Evolutionary conservation across 2,329 filamentous ascomycete species (phyloP), one percentile per base, ranked within the genome.

Genomic region (Alternaria infectoria): DNA sequence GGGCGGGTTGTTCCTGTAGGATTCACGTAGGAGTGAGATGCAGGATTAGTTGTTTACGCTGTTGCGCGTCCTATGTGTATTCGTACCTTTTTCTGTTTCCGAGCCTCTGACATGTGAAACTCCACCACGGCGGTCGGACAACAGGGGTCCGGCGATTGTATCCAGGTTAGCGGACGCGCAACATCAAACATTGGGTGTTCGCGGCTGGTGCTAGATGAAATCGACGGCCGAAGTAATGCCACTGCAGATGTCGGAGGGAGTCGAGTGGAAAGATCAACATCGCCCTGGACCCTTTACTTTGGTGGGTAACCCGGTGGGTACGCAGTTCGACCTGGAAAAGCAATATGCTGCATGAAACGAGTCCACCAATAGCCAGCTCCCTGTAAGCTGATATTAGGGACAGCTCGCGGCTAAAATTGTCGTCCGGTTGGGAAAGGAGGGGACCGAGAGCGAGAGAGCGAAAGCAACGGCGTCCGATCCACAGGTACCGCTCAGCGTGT

Each of bases 71-170:
- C 6, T 5, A 46, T 32, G 32, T 19, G 13, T 21, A 15, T 19
- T 25, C 12, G 45, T 51, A 44, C 6, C 46, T n/a, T 40, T 40
- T 5, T 54, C 3, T 15, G 10, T 26, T 26, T 46, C 13, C 32
- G 44, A 23, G 1, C 11, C 21, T 54, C 58, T 70, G 44, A 51
- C 69, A 71, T 71, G 69, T 66, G 61, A 70, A 62, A 62, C 40
- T 51, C 47, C 47, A 54, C 54, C 36, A 44, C 36, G 50, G 30
- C 52, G 65, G 59, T 63, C 15, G 36, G 36, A 40, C 46, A 65
- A 59, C 58, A 64, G 58, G 69, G 64, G 57, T 59, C 51, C 52
- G 57, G 50, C 62, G 65, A 67, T 64, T 51, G 57, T 50, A 54
- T 45, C 63, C 60, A 61, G 26, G 52, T 61, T 65, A 63, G 63